Evolutionary conservation across 148 eudicot species (phyloP).

Genomic region (Oxyria digyna): DNA sequence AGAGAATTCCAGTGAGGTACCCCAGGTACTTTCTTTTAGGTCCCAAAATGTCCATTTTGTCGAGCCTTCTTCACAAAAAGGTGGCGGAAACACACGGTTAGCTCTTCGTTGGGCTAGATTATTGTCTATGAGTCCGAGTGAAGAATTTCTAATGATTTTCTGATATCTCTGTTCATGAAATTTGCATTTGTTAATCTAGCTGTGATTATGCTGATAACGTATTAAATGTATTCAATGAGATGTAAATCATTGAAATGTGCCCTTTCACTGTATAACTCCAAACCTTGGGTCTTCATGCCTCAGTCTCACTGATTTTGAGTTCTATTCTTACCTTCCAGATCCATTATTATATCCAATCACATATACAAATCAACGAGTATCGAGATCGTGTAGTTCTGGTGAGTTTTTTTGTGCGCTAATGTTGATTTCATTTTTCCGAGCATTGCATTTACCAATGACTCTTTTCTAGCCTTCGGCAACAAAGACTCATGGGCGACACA

Average conservation of each 20-base stretch:
- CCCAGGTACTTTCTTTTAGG: neutral
- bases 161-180: neutral
- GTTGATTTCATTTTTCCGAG: neutral
- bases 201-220: neutral
- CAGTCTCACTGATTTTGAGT: neutral
- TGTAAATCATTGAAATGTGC: neutral
- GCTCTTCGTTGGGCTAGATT: neutral
- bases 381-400: constrained; percentile 72
- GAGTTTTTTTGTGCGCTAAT: constrained; percentile 15
- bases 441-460: constrained; percentile 10
- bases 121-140: neutral
- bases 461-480: constrained; percentile 51
- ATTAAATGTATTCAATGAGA: neutral
- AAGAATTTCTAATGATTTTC: neutral
- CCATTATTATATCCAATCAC: constrained; percentile 70
- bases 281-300: neutral
- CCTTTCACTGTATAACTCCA: neutral
- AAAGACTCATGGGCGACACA: constrained; percentile 37
- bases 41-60: neutral
- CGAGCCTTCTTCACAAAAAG: neutral
- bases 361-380: constrained; percentile 78
- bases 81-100: neutral
- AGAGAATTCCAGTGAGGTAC: neutral
- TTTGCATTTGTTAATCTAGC: neutral
- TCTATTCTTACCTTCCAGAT: constrained; percentile 23